Evolutionary conservation across 2,329 filamentous ascomycete species (phyloP), one percentile per base, ranked within the genome.

Genomic region (Cercospora berteroae): DNA sequence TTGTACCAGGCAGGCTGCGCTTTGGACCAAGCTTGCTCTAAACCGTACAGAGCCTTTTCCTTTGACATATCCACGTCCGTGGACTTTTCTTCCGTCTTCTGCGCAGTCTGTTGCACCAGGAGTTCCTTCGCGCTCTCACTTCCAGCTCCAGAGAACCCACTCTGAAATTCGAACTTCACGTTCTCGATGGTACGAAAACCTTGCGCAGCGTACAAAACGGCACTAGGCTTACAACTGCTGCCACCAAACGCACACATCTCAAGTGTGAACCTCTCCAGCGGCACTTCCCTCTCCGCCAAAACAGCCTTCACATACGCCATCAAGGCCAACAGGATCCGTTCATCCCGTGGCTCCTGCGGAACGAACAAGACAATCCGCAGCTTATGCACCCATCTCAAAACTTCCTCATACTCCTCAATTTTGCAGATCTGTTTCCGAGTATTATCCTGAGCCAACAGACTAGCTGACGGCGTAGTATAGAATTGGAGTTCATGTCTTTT

Each of bases 161-260:
- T 62, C 18, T 69, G 67, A 25, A 69, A 66, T 12, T 63, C 39
- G 27, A 69, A 69, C 4, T 27, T 59, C 18, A 65, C 62, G 4
- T 27, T 57, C 10, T 25, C 39, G 23, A 67, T 18, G 7, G 57
- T 55, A 31, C 61, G 60, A 44, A 69, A 63, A 12, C 67, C 67
- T 42, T 69, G 67, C 8, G 64, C 67, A 9, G 61, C 65, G 31
- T 69, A 69, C 23, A 69, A 13, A 5, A 67, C 29, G 6, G 65
- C 67, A 4, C 50, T 65, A 3, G 52, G 67, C 52, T 52, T 62
- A 29, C 36, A 36, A 6, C 56, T 60, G 42, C 5, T 62, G 8
- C 20, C 25, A 13, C 50, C 59, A 9, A 33, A 29, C 12, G 60
- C 60, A 20, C 60, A 63, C 44, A 63, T 36, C 29, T 63, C 60